Evolutionary conservation across 805 yeast species (phyloP).

Genomic region (Starmerella sirachaensis): DNA sequence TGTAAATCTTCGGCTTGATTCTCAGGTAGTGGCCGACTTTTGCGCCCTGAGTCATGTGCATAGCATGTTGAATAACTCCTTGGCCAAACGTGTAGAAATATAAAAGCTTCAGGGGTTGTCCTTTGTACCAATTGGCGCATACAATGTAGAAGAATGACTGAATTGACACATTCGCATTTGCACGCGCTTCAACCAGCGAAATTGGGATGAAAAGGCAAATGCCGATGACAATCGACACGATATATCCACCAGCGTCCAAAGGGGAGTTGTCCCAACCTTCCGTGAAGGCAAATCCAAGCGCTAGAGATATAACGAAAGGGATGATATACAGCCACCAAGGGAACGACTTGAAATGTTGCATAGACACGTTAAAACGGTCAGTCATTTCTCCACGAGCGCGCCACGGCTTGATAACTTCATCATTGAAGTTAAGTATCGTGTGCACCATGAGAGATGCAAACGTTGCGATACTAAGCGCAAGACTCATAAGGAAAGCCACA

Average conservation of each 20-base stretch:
- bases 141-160: constrained; percentile 52
- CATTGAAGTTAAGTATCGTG: constrained; percentile 42
- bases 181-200: constrained; percentile 52
- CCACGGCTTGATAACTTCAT: constrained; percentile 37
- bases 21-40: constrained; percentile 56
- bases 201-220: constrained; percentile 47
- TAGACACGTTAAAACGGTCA: constrained; percentile 44
- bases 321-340: constrained; percentile 51
- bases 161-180: constrained; percentile 48
- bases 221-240: constrained; percentile 43
- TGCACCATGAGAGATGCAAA: constrained; percentile 51
- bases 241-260: constrained; percentile 36
- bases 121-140: constrained; percentile 23
- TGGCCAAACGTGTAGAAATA: constrained; percentile 44
- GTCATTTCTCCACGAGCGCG: constrained; percentile 27
- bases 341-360: constrained; percentile 44
- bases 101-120: constrained; percentile 47
- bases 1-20: constrained; percentile 49
- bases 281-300: constrained; percentile 24
- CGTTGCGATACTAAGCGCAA: constrained; percentile 53
- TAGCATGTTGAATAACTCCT: constrained; percentile 44
- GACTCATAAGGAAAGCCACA: constrained; percentile 47
- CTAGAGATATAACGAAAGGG: constrained; percentile 29
- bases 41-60: constrained; percentile 35
- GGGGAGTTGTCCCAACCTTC: constrained; percentile 29